Percentiles rank a stretch among this genome's conserved stretches.
Conservation (phyloP, 441 rosid species). For the Adansonia gregorii region DNA sequence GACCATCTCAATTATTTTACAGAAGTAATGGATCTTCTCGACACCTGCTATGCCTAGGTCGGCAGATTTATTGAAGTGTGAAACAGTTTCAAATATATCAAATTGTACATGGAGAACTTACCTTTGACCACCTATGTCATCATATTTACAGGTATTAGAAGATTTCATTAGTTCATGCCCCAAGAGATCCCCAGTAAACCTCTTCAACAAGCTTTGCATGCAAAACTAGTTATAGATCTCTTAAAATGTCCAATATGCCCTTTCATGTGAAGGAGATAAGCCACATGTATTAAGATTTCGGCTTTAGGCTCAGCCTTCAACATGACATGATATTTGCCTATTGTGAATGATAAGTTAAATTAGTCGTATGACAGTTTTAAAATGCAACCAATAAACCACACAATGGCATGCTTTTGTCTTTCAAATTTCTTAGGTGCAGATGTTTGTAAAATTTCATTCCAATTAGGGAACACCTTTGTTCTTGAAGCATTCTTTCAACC, state of each 20-base stretch:
- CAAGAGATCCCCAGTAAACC: background rate
- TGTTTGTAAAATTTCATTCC: slow-evolving; percentile 17
- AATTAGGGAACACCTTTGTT: slow-evolving; percentile 57
- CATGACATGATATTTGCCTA: background rate
- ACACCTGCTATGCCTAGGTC: background rate
- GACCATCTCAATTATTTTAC: background rate
- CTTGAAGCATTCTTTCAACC: slow-evolving; percentile 67
- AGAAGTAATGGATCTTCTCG: background rate
- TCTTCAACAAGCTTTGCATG: background rate
- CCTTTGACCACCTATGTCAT: background rate
- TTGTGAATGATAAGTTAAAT: background rate
- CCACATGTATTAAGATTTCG: background rate
- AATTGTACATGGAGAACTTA: background rate
- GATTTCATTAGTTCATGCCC: background rate
- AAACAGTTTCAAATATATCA: background rate
- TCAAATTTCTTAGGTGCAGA: slow-evolving; percentile 15
- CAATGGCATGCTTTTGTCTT: background rate
- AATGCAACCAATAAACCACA: background rate
- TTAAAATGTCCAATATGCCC: slow-evolving; percentile 4
- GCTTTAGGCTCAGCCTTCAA: background rate
- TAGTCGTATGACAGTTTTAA: background rate
- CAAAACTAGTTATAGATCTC: background rate
- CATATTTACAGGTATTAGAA: background rate
- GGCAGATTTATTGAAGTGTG: background rate
- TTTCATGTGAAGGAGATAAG: background rate